A percentile compares a stretch with the other conserved stretches of the same genome.
Evolutionary conservation across 2,329 filamentous ascomycete species (phyloP).

Genomic region (Thielaviopsis euricoi): DNA sequence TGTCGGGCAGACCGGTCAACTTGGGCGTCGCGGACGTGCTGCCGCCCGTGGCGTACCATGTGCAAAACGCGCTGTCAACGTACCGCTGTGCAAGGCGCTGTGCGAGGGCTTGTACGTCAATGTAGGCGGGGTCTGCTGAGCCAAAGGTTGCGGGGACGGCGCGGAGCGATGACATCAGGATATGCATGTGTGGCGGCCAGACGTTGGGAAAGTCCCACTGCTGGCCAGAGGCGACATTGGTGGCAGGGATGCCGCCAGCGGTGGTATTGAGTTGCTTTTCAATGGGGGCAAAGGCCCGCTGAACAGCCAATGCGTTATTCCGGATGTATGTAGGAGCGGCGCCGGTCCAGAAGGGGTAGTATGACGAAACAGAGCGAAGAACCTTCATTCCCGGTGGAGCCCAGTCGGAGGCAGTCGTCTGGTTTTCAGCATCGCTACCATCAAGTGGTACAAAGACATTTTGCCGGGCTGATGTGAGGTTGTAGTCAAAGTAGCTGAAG

Average conservation of each 20-base stretch:
- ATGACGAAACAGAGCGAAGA: slow-evolving; percentile 40
- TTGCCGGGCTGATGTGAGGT: slow-evolving; percentile 40
- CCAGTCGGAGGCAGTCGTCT: slow-evolving; percentile 17
- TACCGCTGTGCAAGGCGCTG: slow-evolving; percentile 47
- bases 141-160: slow-evolving; percentile 17
- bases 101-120: slow-evolving; percentile 36
- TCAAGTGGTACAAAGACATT: slow-evolving; percentile 29
- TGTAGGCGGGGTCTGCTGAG: slow-evolving; percentile 34
- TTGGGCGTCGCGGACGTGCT: slow-evolving; percentile 35
- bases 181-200: slow-evolving; percentile 51
- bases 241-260: slow-evolving; percentile 42
- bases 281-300: slow-evolving; percentile 36
- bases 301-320: slow-evolving; percentile 40
- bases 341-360: slow-evolving; percentile 55
- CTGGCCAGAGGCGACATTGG: slow-evolving; percentile 42
- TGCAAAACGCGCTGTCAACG: slow-evolving; percentile 51
- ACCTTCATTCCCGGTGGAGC: slow-evolving; percentile 40
- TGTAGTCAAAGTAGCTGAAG: slow-evolving; percentile 53
- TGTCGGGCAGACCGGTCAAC: slow-evolving; percentile 27
- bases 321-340: slow-evolving; percentile 41
- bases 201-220: slow-evolving; percentile 59
- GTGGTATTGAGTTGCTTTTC: slow-evolving; percentile 32
- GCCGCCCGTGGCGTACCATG: slow-evolving; percentile 51
- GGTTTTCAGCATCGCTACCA: neutral
- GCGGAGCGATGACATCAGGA: slow-evolving; percentile 43